Evolutionary conservation across 2,329 filamentous ascomycete species (phyloP).

Genomic region (Beauveria varroae): DNA sequence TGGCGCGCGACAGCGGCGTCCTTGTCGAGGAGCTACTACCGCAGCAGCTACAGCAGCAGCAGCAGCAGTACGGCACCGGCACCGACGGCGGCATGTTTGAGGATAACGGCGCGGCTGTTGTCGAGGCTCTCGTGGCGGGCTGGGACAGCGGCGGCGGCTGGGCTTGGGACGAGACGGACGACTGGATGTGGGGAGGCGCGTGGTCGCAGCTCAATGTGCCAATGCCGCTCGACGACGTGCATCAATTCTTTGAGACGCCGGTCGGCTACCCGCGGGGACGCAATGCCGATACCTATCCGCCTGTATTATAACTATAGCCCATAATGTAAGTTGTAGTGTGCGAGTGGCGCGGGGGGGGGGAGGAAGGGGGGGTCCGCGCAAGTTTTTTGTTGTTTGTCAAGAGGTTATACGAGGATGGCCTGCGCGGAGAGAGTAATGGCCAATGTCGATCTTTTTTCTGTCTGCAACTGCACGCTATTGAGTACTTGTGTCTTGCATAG

Average conservation of each 20-base stretch:
- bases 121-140: conserved; percentile 9
- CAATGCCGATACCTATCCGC: neutral
- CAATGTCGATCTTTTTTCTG: neutral
- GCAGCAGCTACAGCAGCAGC: neutral
- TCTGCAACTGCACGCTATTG: no score
- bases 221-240: conserved; percentile 15
- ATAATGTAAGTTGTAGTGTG: neutral
- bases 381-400: neutral
- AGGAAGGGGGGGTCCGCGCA: neutral
- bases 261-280: conserved; percentile 1
- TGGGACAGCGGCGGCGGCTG: conserved; percentile 6
- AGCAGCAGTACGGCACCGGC: neutral
- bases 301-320: neutral
- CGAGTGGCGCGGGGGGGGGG: neutral
- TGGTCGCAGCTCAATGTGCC: conserved; percentile 10
- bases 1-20: conserved; percentile 24
- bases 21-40: neutral
- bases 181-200: conserved; percentile 2
- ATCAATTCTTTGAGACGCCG: neutral
- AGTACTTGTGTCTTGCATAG: neutral
- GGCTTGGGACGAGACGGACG: conserved; percentile 11
- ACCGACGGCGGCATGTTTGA: no score
- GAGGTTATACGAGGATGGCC: neutral
- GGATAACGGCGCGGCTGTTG: neutral
- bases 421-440: neutral